Base-by-base conservation (phyloP, 106 monocot species). In the Acorus calamus region DNA sequence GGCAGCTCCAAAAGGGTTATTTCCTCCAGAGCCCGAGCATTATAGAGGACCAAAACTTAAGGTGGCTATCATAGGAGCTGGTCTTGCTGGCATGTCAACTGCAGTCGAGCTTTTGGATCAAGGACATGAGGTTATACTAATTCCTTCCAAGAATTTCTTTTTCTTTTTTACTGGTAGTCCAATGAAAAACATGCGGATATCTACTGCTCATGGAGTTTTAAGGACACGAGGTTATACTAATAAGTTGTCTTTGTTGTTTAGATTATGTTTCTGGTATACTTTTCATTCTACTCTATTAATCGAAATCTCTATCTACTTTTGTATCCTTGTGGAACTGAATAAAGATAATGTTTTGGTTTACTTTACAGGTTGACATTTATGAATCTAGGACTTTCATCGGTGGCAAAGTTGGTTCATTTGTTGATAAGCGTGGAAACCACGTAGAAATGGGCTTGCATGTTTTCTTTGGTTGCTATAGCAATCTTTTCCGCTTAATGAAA, bases 41-140 rank as follows among this genome's bases (percentile, higher is more conserved):
- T 98, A 98, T 49, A 83, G 77, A 14, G 96, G 96, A 11, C 96
- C 87, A 50, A 98, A 91, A 64, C 83, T 98, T 14, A 91, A 81
- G 68, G 85, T 98, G 42, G 96, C 96, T 50, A 98, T 98, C 7
- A 85, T 98, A 71, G 96, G 96, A 68, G 70, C 85, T 45, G 96
- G 96, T 47, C 87, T 98, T 63, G 96, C 96, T 70, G 96, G 96
- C 59, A 98, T 98, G 96, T 98, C 96, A 49, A 91, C 96, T 64
- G 96, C 96, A 11, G 96, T 91, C 2, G 96, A 98, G 69, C 91
- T 98, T 75, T 69, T 98, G 70, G 96, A 98, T 81, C 96, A 98
- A 73, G 96, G 96, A 7, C 96, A 98, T 66, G 85, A 91, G 87
- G 96, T 86, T 66, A 51, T 28, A 71, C 44, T 28, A 28, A 28